Evolutionary conservation across 257 asterid species (phyloP), one percentile per base, ranked within the genome.

Genomic region (Primulina tabacum): DNA sequence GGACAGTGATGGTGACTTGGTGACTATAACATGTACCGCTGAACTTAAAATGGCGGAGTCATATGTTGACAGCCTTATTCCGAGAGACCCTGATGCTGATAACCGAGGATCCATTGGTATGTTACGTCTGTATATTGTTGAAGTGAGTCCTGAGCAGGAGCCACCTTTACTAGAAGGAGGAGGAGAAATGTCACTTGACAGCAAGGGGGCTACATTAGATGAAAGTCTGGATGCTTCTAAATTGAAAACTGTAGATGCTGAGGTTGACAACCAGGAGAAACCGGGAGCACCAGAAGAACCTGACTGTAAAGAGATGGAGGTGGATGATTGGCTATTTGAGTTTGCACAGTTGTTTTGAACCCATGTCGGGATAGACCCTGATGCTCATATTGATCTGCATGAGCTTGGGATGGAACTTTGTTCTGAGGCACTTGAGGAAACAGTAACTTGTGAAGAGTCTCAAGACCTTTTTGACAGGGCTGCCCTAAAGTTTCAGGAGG

Each of bases 131-230:
- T 91, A 94, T 69, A 64, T 94, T 71, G 97, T 91, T 68, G 99
- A 94, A 81, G 97, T 94, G 79, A 80, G 87, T 75, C 92, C 95
- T 4, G 97, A 94, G 89, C 97, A 94, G 89, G 99, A 94, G 80
- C 99, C 99, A 5, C 90, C 90, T 29, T 53, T 88, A 64, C 33
- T 83, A 60, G 96, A 89, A 77, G 96, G 85, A 76, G 98, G 87
- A 65, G 98, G 84, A 71, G 53, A 50, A 87, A 81, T 75, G 85
- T 82, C 26, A 69, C 56, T 73, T 29, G 92, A 86, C 73, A 69
- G 18, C 29, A 88, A 78, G 70, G 64, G 37, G 6, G 63, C 59
- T 69, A 84, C 84, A 82, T 89, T 43, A 64, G 92, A 82, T 11
- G 94, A 86, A 70, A 80, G 70, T 61, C 43, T 43, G 28, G 81